Evolutionary conservation across 1,284 basidiomycete species (phyloP).

Genomic region (Ceratobasidium sp.): DNA sequence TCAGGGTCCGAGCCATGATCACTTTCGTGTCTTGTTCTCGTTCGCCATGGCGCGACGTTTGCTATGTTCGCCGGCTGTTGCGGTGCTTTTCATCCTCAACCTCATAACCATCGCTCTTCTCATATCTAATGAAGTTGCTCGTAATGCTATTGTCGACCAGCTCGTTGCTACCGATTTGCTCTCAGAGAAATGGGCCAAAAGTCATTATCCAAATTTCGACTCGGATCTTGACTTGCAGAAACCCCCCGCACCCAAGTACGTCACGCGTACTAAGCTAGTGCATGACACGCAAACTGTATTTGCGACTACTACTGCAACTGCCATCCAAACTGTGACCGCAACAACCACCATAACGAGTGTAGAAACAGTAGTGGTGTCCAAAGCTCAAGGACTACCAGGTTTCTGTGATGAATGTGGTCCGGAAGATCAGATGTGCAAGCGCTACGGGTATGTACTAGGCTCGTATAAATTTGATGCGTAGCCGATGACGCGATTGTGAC

Average conservation of each 20-base stretch:
- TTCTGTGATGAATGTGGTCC: slow-evolving; percentile 50
- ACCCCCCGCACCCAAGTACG: slow-evolving; percentile 40
- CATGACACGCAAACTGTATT: slow-evolving; percentile 26
- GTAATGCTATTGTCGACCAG: slow-evolving; percentile 39
- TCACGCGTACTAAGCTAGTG: slow-evolving; percentile 47
- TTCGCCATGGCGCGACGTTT: slow-evolving; percentile 36
- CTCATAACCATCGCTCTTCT: slow-evolving; percentile 30
- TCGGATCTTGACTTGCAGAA: slow-evolving; percentile 34
- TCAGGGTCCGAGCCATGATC: slow-evolving; percentile 8
- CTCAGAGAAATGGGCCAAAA: slow-evolving; percentile 14
- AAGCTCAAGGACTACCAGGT: slow-evolving; percentile 18
- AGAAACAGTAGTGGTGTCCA: slow-evolving; percentile 25
- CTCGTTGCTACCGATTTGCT: slow-evolving; percentile 28
- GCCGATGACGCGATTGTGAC: not conserved
- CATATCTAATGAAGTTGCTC: slow-evolving; percentile 41
- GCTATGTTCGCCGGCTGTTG: slow-evolving; percentile 33
- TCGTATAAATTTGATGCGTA: not conserved
- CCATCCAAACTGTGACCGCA: slow-evolving; percentile 33
- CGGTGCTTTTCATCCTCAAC: slow-evolving; percentile 26
- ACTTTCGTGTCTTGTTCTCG: not conserved
- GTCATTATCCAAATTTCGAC: slow-evolving; percentile 24
- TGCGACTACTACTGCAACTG: slow-evolving; percentile 43
- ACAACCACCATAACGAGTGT: slow-evolving; percentile 17
- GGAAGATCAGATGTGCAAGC: slow-evolving; percentile 47
- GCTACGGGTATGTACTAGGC: slow-evolving; percentile 48